Percentiles rank a stretch among this genome's conserved stretches.
Evolutionary conservation across 495 filamentous ascomycete species (phyloP).

Genomic region (Alectoria sarmentosa): DNA sequence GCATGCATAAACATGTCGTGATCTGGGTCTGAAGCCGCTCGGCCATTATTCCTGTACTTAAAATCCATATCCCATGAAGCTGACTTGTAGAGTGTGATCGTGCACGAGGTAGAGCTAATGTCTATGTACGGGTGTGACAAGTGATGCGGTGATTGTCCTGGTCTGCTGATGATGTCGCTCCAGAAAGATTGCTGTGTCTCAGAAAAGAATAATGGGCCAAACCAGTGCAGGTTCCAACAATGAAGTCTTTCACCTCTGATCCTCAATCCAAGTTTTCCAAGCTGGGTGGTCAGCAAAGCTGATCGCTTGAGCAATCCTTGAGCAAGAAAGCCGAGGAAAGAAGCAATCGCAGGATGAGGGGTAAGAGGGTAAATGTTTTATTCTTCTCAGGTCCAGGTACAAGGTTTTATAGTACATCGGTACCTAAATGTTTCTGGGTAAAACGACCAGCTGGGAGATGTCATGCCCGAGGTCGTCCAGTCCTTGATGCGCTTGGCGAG

Average conservation of each 20-base stretch:
- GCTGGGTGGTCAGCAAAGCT: background rate
- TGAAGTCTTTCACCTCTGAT: background rate
- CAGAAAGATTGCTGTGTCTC: slow-evolving; percentile 4
- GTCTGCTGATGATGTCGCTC: slow-evolving; percentile 15
- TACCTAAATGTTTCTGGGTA: background rate
- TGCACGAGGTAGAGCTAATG: slow-evolving; percentile 1
- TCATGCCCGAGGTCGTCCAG: slow-evolving; percentile 3
- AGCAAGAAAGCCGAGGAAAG: background rate
- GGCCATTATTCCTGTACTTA: slow-evolving; percentile 13
- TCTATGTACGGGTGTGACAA: slow-evolving; percentile 3
- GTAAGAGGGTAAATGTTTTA: background rate
- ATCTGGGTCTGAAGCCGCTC: slow-evolving; percentile 24
- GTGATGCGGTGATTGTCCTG: slow-evolving; percentile 8
- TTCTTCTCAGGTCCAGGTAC: background rate
- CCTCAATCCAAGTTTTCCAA: background rate
- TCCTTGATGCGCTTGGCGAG: slow-evolving; percentile 11
- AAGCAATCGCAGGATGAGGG: background rate
- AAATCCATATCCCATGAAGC: slow-evolving; percentile 15
- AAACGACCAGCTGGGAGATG: background rate
- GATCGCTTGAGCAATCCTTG: background rate
- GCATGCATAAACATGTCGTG: slow-evolving; percentile 19
- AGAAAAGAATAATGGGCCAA: background rate
- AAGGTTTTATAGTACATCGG: background rate
- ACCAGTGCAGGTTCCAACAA: background rate
- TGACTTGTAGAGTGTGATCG: background rate